Percentiles rank a stretch among this genome's conserved stretches.
Conservation (phyloP, 2,329 filamentous ascomycete species). For the Allantophomopsis cytisporea region DNA sequence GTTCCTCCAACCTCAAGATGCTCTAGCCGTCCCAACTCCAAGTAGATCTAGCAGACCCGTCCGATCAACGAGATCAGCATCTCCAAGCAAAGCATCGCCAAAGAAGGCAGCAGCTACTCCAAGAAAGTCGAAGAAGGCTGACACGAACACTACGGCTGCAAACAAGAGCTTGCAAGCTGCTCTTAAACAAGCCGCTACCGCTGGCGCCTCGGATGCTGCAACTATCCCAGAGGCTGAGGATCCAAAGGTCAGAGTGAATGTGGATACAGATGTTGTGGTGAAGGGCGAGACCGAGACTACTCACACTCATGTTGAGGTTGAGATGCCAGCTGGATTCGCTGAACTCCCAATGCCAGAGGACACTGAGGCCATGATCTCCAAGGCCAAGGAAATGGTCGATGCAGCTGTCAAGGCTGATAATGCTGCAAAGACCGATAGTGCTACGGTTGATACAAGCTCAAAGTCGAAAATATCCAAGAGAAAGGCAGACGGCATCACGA, state of each 20-base stretch:
- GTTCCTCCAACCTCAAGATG: slow-evolving; percentile 35
- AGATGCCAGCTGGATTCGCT: slow-evolving; percentile 53
- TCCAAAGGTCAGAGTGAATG: slow-evolving; percentile 51
- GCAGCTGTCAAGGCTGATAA: slow-evolving; percentile 42
- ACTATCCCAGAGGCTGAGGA: slow-evolving; percentile 24
- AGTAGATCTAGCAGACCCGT: slow-evolving; percentile 9
- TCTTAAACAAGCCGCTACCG: slow-evolving; percentile 26
- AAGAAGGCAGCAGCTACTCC: slow-evolving; percentile 14
- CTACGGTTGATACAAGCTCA: slow-evolving; percentile 17
- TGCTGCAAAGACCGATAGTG: slow-evolving; percentile 22
- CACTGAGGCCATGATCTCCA: slow-evolving; percentile 69
- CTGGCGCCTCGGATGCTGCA: slow-evolving; percentile 1
- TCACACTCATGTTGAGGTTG: slow-evolving; percentile 61
- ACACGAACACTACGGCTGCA: slow-evolving; percentile 30
- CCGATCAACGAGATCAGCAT: slow-evolving; percentile 46
- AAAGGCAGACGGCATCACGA: slow-evolving; percentile 57
- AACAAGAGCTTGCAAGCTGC: slow-evolving; percentile 31
- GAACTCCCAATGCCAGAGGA: slow-evolving; percentile 65
- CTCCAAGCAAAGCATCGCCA: slow-evolving; percentile 38
- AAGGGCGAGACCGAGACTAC: slow-evolving; percentile 50
- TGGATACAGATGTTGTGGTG: slow-evolving; percentile 48
- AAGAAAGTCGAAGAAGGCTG: slow-evolving; percentile 35
- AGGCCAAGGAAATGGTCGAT: slow-evolving; percentile 80
- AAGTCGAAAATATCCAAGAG: slow-evolving; percentile 45
- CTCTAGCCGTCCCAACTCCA: slow-evolving; percentile 18